These are phyloP conservation scores for Niebla homalea DNA, from an alignment of 495 filamentous ascomycete genomes.

Conservation along the genomic window DNA sequence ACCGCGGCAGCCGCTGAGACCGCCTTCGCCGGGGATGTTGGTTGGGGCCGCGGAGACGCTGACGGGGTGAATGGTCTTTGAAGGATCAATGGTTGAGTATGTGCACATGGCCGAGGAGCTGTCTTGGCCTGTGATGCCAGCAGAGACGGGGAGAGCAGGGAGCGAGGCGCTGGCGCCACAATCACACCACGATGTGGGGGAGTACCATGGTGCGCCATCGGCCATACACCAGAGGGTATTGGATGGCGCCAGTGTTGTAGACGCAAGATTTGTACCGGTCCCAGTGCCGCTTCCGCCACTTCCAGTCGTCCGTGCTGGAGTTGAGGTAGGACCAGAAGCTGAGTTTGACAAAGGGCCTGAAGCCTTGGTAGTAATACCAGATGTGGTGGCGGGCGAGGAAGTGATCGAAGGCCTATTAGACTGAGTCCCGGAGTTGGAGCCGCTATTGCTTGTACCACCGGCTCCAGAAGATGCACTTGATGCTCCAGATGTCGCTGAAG, in stretches of 20 bases:
- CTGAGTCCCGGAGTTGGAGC: too few species aligned
- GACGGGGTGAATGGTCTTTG: not conserved
- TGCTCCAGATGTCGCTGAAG: too few species aligned
- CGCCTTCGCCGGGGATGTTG: conserved; percentile 2
- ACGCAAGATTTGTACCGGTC: too few species aligned
- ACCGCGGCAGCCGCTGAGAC: not conserved
- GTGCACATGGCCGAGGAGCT: not conserved
- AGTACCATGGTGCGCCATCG: conserved; percentile 5
- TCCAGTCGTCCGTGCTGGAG: not conserved
- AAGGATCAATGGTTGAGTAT: not conserved
- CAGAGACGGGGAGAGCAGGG: not conserved
- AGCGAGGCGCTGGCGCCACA: not conserved
- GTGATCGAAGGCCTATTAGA: too few species aligned
- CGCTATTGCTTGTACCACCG: too few species aligned
- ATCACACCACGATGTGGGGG: conserved; percentile 3
- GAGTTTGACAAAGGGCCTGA: not conserved
- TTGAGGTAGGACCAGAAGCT: not conserved
- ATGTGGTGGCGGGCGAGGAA: too few species aligned
- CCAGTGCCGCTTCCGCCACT: too few species aligned
- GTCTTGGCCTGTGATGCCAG: not conserved
- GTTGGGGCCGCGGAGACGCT: not conserved
- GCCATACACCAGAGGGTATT: not conserved
- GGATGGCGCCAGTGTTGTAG: too few species aligned
- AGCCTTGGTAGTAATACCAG: not conserved
- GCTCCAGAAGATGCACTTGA: too few species aligned